These are phyloP conservation scores for Geotrichum cucujoidarum DNA, from an alignment of 1,139 yeast genomes.

Conservation along the genomic window DNA sequence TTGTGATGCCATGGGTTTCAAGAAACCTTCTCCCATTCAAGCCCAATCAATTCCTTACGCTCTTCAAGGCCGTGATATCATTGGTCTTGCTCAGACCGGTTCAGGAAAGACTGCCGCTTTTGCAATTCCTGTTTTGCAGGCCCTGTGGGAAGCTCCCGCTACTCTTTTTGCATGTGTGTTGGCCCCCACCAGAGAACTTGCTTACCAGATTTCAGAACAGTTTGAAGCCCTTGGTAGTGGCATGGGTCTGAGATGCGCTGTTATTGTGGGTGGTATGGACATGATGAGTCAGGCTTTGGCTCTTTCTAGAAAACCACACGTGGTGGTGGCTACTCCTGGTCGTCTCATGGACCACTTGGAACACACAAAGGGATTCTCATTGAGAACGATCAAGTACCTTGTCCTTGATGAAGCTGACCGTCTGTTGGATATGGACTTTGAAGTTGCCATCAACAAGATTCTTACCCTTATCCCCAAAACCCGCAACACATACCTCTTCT, in stretches of 20 bases:
- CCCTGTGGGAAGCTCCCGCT: slow-evolving; percentile 80
- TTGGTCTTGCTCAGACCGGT: slow-evolving; percentile 93
- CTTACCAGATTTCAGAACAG: slow-evolving; percentile 91
- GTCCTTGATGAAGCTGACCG: slow-evolving; percentile 98
- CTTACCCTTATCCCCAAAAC: slow-evolving; percentile 78
- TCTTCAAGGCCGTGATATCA: slow-evolving; percentile 82
- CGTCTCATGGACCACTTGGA: slow-evolving; percentile 93
- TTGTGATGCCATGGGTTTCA: slow-evolving; percentile 71
- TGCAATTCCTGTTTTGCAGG: slow-evolving; percentile 82
- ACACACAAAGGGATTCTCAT: slow-evolving; percentile 84
- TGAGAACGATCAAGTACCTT: slow-evolving; percentile 71
- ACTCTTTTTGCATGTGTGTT: slow-evolving; percentile 86
- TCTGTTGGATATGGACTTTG: slow-evolving; percentile 91
- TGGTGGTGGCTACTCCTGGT: slow-evolving; percentile 95
- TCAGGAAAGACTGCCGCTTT: slow-evolving; percentile 91
- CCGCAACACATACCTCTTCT: slow-evolving; percentile 81
- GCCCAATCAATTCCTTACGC: slow-evolving; percentile 90
- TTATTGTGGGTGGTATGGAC: slow-evolving; percentile 97
- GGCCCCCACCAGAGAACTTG: slow-evolving; percentile 96
- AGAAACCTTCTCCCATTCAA: slow-evolving; percentile 91
- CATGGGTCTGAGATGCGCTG: slow-evolving; percentile 84
- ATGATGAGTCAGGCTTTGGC: slow-evolving; percentile 97
- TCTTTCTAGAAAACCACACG: slow-evolving; percentile 87
- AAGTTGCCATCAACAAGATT: slow-evolving; percentile 86
- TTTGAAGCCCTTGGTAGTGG: slow-evolving; percentile 87